These are phyloP conservation scores for Trichoderma simmonsii DNA, from an alignment of 2,329 filamentous ascomycete genomes.

Conservation along the genomic window DNA sequence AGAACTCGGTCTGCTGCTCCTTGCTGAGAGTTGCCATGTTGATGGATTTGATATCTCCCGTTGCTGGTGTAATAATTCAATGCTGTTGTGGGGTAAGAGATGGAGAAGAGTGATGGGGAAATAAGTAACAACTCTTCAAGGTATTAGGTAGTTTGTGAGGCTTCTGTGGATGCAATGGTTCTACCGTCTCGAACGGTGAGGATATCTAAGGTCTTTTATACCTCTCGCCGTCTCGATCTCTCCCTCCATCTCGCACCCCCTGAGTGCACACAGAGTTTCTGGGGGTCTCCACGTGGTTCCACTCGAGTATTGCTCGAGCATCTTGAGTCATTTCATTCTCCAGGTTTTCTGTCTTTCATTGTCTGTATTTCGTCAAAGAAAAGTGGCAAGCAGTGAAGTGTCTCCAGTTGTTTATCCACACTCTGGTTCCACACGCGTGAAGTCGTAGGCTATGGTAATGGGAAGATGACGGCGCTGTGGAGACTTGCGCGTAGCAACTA, in stretches of 20 bases:
- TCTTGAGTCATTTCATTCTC: neutral
- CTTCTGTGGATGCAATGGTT: conserved; percentile 20
- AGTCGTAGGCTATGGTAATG: conserved; percentile 16
- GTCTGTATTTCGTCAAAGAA: neutral
- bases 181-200: conserved; percentile 44
- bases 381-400: neutral
- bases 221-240: neutral
- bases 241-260: neutral
- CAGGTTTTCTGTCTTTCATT: conserved; percentile 1
- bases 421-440: conserved; percentile 22
- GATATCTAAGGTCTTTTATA: conserved; percentile 27
- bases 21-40: conserved; percentile 14
- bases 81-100: neutral
- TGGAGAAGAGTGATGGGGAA: neutral
- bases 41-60: neutral
- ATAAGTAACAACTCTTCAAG: neutral
- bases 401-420: conserved; percentile 22
- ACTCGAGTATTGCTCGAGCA: neutral
- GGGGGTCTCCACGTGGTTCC: conserved; percentile 14
- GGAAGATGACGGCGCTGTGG: conserved; percentile 3
- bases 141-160: conserved; percentile 12
- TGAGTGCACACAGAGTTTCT: conserved; percentile 2
- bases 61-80: neutral
- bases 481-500: neutral
- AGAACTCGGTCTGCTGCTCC: conserved; percentile 27